phyloP scores from a whole-genome alignment of 225 moss, liverwort and hornwort genomes.

The Rhytidiadelphus loreus region DNA sequence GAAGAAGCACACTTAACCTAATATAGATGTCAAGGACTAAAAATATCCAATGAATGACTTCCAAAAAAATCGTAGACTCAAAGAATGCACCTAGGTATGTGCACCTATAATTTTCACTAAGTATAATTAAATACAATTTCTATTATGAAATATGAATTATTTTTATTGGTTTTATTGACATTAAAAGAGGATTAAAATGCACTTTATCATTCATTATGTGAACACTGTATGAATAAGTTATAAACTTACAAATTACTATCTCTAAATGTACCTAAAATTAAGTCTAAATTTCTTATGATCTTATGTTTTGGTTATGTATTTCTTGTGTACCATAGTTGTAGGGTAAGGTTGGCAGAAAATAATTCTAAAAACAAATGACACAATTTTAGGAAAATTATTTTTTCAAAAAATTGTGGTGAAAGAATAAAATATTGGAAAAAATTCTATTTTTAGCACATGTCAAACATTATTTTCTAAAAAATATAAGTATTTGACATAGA shows the following conservation, averaged over 20 bases:
- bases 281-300: background rate
- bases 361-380: too few species aligned
- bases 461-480: too few species aligned
- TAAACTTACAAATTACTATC: background rate
- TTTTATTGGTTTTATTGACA: background rate
- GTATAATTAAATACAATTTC: fast-evolving
- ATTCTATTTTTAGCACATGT: too few species aligned
- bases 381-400: too few species aligned
- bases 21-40: background rate
- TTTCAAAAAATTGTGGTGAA: too few species aligned
- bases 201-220: background rate
- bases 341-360: too few species aligned
- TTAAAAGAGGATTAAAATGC: background rate
- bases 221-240: background rate
- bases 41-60: background rate
- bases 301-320: background rate
- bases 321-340: too few species aligned
- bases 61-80: fast-evolving
- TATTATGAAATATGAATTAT: background rate
- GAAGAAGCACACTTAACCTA: background rate
- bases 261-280: background rate
- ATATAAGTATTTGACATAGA: too few species aligned
- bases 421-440: too few species aligned
- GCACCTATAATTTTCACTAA: background rate
- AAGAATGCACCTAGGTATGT: background rate